Evolutionary conservation across 768 basidiomycete species (phyloP).

Genomic region (Termitomyces sp.): DNA sequence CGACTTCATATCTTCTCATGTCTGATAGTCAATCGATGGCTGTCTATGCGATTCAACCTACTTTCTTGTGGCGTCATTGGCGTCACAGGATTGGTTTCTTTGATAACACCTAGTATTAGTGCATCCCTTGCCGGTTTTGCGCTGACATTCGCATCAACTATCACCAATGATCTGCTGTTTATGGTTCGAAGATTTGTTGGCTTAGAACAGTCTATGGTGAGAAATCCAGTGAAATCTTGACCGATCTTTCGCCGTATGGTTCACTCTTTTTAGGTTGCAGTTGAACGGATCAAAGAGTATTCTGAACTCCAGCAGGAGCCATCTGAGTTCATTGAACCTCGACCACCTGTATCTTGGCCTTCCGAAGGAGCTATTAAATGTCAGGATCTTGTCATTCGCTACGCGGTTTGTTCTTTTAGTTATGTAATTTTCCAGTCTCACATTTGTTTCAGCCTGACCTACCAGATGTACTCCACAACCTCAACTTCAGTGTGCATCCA

Average conservation of each 20-base stretch:
- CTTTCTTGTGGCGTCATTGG: constrained; percentile 71
- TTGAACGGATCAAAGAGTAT: constrained; percentile 91
- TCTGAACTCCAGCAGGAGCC: constrained; percentile 76
- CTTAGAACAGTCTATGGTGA: constrained; percentile 89
- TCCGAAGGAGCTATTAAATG: constrained; percentile 63
- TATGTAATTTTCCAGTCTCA: not conserved
- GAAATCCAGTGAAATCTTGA: no score
- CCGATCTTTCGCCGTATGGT: not conserved
- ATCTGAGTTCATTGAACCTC: constrained; percentile 81
- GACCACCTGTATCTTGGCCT: constrained; percentile 84
- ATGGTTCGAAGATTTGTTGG: constrained; percentile 78
- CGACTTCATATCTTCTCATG: not conserved
- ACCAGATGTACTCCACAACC: constrained; percentile 77
- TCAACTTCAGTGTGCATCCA: constrained; percentile 71
- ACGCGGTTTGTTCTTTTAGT: constrained; percentile 54
- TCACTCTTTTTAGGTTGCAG: constrained; percentile 52
- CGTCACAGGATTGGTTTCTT: constrained; percentile 62
- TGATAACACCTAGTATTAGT: constrained; percentile 67
- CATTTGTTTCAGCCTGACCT: constrained; percentile 62
- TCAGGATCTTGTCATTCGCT: constrained; percentile 72
- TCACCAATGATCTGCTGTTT: constrained; percentile 70
- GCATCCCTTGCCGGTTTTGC: constrained; percentile 87
- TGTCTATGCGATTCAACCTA: constrained; percentile 84
- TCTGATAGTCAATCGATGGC: constrained; percentile 79
- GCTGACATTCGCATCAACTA: constrained; percentile 76